Percentiles rank a stretch among this genome's conserved stretches.
phyloP scores from a whole-genome alignment of 331 rosid species.

The Acacia pycnantha region DNA sequence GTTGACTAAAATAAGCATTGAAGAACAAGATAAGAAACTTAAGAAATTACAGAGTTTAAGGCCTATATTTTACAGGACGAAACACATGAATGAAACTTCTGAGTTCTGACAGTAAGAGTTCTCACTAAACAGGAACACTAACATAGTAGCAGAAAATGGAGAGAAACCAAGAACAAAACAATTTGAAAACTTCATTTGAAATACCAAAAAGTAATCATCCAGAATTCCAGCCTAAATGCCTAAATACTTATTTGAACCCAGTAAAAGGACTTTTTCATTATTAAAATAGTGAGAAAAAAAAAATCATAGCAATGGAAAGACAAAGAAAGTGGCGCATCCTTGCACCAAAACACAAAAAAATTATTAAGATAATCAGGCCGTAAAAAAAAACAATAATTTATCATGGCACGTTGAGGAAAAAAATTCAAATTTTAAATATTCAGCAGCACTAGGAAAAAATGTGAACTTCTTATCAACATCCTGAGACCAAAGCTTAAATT shows the following conservation, averaged over 20 bases:
- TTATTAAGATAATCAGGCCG: neutral
- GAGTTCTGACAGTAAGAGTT: conserved; percentile 8
- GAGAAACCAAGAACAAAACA: conserved; percentile 3
- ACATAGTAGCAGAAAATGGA: neutral
- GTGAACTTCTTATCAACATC: too few species aligned
- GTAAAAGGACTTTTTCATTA: neutral
- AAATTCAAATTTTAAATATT: too few species aligned
- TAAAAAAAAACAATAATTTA: neutral
- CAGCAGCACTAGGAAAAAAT: too few species aligned
- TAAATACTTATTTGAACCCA: too few species aligned
- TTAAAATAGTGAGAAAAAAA: neutral
- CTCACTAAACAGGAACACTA: neutral
- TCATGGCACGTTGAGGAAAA: too few species aligned
- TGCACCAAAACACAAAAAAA: neutral
- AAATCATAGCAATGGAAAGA: neutral
- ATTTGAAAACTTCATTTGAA: conserved; percentile 14
- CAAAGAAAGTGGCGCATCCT: neutral
- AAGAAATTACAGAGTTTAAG: conserved; percentile 2
- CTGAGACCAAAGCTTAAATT: too few species aligned
- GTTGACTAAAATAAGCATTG: conserved; percentile 22
- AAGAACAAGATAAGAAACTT: conserved; percentile 16
- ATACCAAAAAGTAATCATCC: neutral
- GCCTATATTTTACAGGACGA: conserved; percentile 13
- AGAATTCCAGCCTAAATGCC: neutral
- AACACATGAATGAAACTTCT: conserved; percentile 20